Conservation (phyloP, 2,329 filamentous ascomycete genomes). For the Cytospora schulzeri region DNA sequence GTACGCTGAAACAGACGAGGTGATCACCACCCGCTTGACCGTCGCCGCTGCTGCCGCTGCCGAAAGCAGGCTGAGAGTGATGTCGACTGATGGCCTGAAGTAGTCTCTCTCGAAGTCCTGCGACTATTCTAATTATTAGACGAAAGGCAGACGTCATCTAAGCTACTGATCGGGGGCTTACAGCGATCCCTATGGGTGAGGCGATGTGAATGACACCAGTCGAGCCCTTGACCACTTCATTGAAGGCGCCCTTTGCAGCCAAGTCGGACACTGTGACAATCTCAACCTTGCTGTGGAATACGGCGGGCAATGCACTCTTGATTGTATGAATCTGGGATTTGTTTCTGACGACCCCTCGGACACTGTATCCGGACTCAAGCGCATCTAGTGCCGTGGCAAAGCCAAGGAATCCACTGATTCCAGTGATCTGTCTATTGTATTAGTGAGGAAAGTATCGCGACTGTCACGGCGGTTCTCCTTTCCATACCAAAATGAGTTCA, state of each 20-base stretch:
- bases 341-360: background rate
- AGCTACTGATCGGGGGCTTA: slow-evolving; percentile 50
- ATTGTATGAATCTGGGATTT: background rate
- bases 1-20: slow-evolving; percentile 54
- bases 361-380: background rate
- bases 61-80: slow-evolving; percentile 69
- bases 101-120: slow-evolving; percentile 54
- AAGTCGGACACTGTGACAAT: slow-evolving; percentile 75
- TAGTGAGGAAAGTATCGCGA: background rate
- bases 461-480: background rate
- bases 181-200: slow-evolving; percentile 49
- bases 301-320: background rate
- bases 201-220: slow-evolving; percentile 63
- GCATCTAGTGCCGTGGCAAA: background rate
- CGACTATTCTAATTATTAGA: background rate
- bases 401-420: slow-evolving; percentile 1
- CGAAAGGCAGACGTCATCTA: background rate
- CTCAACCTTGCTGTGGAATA: slow-evolving; percentile 39
- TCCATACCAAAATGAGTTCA: background rate
- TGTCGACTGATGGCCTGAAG: slow-evolving; percentile 59
- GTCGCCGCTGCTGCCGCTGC: slow-evolving; percentile 62
- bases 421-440: background rate
- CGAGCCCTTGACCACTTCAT: slow-evolving; percentile 57
- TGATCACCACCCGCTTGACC: slow-evolving; percentile 72
- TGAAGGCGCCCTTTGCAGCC: slow-evolving; percentile 72